Conservation (phyloP, 306 rosid species). For the Mimosa pudica region DNA sequence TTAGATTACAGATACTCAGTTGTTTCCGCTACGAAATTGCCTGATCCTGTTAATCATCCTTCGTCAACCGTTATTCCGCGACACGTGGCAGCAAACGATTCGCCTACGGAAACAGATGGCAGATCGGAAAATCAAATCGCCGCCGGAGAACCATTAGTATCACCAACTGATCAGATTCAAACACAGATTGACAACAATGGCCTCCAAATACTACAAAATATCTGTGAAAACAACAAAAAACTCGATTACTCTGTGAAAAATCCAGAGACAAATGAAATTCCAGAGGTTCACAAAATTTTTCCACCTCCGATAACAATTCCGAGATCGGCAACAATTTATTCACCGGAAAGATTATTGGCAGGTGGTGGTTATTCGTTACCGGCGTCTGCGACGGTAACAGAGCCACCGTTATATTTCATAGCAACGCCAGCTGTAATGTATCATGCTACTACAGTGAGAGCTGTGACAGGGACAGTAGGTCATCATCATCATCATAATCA, state of each 20-base stretch:
- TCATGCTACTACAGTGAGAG: slow-evolving; percentile 48
- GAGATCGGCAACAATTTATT: slow-evolving; percentile 2
- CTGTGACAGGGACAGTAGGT: slow-evolving; percentile 40
- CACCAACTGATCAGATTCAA: slow-evolving; percentile 28
- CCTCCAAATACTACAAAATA: slow-evolving; percentile 32
- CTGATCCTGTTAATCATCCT: slow-evolving; percentile 33
- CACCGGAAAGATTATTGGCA: slow-evolving; percentile 46
- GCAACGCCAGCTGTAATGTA: slow-evolving; percentile 44
- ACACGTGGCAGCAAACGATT: slow-evolving; percentile 35
- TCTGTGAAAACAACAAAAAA: slow-evolving; percentile 45
- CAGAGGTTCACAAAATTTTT: not conserved
- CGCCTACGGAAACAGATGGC: slow-evolving; percentile 47
- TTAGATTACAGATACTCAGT: slow-evolving; percentile 53
- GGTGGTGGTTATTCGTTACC: slow-evolving; percentile 44
- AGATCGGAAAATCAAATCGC: slow-evolving; percentile 52
- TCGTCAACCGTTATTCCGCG: slow-evolving; percentile 29
- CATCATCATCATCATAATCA: slow-evolving; percentile 15
- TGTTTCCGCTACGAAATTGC: slow-evolving; percentile 38
- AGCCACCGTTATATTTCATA: slow-evolving; percentile 52
- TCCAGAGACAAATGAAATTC: slow-evolving; percentile 35
- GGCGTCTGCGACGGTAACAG: slow-evolving; percentile 33
- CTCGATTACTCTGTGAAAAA: slow-evolving; percentile 38
- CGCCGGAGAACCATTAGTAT: slow-evolving; percentile 35
- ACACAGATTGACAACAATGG: slow-evolving; percentile 48
- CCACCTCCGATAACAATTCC: slow-evolving; percentile 29